phyloP scores from a whole-genome alignment of 768 basidiomycete genomes.

The Sarcomyxa edulis region DNA sequence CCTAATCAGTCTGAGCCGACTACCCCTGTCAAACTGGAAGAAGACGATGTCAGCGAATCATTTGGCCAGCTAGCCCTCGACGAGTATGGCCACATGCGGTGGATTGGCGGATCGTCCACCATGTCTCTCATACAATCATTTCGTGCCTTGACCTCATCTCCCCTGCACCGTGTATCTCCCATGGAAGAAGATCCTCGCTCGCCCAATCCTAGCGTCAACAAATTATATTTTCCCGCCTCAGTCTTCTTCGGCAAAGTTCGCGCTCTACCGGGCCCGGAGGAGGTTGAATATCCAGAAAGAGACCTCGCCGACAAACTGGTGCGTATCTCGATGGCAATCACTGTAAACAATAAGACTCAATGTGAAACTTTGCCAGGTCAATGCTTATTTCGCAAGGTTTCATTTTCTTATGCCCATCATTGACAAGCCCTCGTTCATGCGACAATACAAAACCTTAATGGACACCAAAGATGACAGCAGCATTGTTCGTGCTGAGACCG shows the following conservation, averaged over 20 bases:
- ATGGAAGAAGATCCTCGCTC: slow-evolving; percentile 81
- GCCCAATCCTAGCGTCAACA: slow-evolving; percentile 76
- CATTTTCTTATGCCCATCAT: slow-evolving; percentile 88
- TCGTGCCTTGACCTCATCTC: slow-evolving; percentile 67
- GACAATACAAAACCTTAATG: slow-evolving; percentile 71
- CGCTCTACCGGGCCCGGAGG: slow-evolving; percentile 77
- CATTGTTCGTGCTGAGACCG: slow-evolving; percentile 54
- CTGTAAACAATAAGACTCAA: too few relatives aligned
- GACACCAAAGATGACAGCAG: slow-evolving; percentile 50
- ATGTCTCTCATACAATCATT: slow-evolving; percentile 92
- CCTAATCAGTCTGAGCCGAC: slow-evolving; percentile 27
- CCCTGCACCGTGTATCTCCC: slow-evolving; percentile 72
- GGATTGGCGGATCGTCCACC: slow-evolving; percentile 89
- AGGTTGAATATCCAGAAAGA: slow-evolving; percentile 82
- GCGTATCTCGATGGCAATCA: slow-evolving; percentile 21
- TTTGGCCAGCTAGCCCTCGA: slow-evolving; percentile 86
- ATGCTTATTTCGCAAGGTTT: slow-evolving; percentile 81
- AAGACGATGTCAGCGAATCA: slow-evolving; percentile 78
- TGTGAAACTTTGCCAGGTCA: slow-evolving; percentile 49
- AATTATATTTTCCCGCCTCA: slow-evolving; percentile 83
- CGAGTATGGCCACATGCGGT: slow-evolving; percentile 86
- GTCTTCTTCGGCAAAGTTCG: slow-evolving; percentile 84
- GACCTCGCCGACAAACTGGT: slow-evolving; percentile 87
- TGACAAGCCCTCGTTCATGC: slow-evolving; percentile 80
- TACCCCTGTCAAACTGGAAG: slow-evolving; percentile 50